A percentile compares a stretch with the other conserved stretches of the same genome.
These are phyloP conservation scores for Lophiotrema nucula DNA, from an alignment of 495 filamentous ascomycete genomes.

Conservation along the genomic window DNA sequence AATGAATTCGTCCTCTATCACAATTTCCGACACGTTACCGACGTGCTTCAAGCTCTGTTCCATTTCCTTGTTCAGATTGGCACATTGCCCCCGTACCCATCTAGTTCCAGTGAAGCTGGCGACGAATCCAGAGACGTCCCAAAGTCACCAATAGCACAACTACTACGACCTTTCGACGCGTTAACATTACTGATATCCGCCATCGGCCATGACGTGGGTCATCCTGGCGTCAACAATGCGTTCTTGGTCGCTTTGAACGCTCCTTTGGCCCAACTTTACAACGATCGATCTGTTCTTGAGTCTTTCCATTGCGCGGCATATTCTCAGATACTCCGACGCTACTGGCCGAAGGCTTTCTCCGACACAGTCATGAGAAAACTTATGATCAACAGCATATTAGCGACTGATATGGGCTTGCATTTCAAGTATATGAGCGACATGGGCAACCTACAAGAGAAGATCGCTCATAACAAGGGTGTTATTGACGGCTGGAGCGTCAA, in stretches of 20 bases:
- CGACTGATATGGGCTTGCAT: slow-evolving; percentile 96
- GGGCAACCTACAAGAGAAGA: slow-evolving; percentile 70
- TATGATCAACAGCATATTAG: slow-evolving; percentile 92
- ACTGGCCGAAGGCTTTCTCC: slow-evolving; percentile 82
- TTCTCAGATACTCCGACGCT: slow-evolving; percentile 87
- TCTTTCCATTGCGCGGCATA: slow-evolving; percentile 97
- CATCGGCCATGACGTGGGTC: slow-evolving; percentile 95
- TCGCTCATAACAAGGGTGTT: slow-evolving; percentile 59
- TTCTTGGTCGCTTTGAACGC: slow-evolving; percentile 91
- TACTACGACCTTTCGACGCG: slow-evolving; percentile 81
- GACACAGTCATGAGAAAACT: slow-evolving; percentile 75
- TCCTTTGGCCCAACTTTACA: slow-evolving; percentile 95
- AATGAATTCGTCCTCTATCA: slow-evolving; percentile 97
- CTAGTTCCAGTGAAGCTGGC: slow-evolving; percentile 23
- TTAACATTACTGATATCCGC: slow-evolving; percentile 88
- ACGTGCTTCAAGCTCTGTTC: slow-evolving; percentile 93
- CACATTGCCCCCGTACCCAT: slow-evolving; percentile 65
- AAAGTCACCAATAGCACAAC: slow-evolving; percentile 61
- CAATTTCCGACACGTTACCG: slow-evolving; percentile 95
- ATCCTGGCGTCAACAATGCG: slow-evolving; percentile 97
- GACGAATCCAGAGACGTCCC: slow-evolving; percentile 20
- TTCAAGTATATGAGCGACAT: slow-evolving; percentile 92
- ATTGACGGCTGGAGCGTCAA: slow-evolving; percentile 69
- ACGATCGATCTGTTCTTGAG: slow-evolving; percentile 94
- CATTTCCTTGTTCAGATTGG: slow-evolving; percentile 84